Evolutionary conservation across 2,329 filamentous ascomycete species (phyloP).

Genomic region (Periconia sp.): DNA sequence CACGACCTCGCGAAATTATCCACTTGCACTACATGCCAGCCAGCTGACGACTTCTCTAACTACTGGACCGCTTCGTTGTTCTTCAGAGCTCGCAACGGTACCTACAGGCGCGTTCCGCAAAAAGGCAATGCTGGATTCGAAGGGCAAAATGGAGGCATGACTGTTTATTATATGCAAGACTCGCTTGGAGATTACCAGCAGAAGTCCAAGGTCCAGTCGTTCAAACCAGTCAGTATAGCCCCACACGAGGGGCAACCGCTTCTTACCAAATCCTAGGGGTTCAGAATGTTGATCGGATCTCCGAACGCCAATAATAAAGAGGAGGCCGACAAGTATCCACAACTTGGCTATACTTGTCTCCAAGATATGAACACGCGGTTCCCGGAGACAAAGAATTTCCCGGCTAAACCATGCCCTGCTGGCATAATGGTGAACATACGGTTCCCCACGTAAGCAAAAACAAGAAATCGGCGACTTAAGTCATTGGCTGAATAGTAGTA

Average conservation of each 20-base stretch:
- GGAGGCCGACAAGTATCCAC: conserved; percentile 48
- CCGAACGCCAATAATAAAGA: conserved; percentile 27
- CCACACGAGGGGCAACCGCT: no score
- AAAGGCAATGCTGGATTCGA: conserved; percentile 35
- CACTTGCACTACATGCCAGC: conserved; percentile 33
- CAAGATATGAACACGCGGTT: conserved; percentile 47
- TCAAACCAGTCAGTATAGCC: conserved; percentile 40
- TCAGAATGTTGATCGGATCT: conserved; percentile 37
- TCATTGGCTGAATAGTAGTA: conserved; percentile 46
- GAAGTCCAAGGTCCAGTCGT: conserved; percentile 50
- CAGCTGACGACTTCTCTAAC: conserved; percentile 24
- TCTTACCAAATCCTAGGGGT: conserved; percentile 18
- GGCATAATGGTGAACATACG: conserved; percentile 54
- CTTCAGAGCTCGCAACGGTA: conserved; percentile 31
- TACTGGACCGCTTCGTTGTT: conserved; percentile 36
- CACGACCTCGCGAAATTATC: conserved; percentile 28
- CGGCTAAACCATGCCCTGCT: conserved; percentile 45
- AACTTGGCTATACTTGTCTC: conserved; percentile 55
- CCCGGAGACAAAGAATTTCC: conserved; percentile 50
- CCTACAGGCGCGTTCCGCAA: conserved; percentile 31
- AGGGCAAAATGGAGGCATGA: conserved; percentile 31
- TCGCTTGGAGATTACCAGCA: conserved; percentile 30
- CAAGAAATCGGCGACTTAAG: not conserved
- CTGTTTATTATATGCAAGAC: conserved; percentile 38
- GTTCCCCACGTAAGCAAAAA: conserved; percentile 41